phyloP scores from a whole-genome alignment of 495 filamentous ascomycete species.

The Neurospora terricola region DNA sequence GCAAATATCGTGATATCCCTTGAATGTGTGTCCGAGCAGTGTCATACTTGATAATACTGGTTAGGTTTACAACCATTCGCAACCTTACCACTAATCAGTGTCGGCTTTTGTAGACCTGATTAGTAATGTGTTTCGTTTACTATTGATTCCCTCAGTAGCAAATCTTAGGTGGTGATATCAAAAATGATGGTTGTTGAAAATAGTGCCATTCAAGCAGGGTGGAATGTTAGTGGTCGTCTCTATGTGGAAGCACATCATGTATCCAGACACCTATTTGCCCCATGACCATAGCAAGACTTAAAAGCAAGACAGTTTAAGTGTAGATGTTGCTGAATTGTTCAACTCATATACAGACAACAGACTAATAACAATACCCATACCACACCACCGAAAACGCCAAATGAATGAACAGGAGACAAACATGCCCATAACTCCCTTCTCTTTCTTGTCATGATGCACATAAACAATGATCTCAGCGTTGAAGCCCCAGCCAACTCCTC shows the following conservation, averaged over 20 bases:
- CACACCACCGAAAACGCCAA: background rate
- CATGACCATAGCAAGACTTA: background rate
- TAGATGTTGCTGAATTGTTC: background rate
- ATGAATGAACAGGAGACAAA: background rate
- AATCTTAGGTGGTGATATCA: background rate
- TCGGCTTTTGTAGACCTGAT: background rate
- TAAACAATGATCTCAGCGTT: background rate
- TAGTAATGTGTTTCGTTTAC: background rate
- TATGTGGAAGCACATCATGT: background rate
- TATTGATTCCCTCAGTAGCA: background rate
- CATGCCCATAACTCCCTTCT: background rate
- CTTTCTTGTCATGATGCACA: background rate
- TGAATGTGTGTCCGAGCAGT: background rate
- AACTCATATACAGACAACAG: background rate
- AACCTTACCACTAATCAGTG: background rate
- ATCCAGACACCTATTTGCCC: background rate
- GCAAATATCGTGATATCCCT: background rate
- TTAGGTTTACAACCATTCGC: background rate
- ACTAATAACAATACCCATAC: background rate
- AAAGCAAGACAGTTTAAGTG: background rate
- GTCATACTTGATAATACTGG: background rate
- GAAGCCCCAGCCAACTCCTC: background rate
- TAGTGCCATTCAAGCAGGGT: no score
- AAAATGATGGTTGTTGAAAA: background rate
- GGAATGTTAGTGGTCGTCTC: background rate